A percentile compares a stretch with the other conserved stretches of the same genome.
Conservation (phyloP, 73 alveolate genomes). For the Stentor roeselii region DNA sequence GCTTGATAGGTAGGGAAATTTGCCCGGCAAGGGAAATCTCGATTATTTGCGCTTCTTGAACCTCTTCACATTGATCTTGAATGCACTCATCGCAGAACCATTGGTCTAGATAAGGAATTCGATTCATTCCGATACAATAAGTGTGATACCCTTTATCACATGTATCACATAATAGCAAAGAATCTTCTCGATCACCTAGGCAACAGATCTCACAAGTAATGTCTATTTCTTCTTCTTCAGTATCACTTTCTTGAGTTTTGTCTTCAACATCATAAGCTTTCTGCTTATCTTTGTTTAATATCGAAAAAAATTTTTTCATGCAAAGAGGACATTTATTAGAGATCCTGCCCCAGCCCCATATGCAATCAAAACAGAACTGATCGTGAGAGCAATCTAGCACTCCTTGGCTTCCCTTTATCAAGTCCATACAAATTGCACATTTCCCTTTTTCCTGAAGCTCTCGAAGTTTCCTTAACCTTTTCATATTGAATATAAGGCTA, state of each 20-base stretch:
- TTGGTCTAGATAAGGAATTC: conserved; percentile 16
- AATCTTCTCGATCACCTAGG: neutral
- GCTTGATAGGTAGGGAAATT: neutral
- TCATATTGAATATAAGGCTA: no score
- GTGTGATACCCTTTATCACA: conserved; percentile 31
- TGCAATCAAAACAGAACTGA: conserved; percentile 6
- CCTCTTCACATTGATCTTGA: neutral
- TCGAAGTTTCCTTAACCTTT: neutral
- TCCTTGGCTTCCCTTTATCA: neutral
- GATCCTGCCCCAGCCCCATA: neutral
- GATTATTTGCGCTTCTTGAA: neutral
- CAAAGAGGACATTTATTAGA: conserved; percentile 15
- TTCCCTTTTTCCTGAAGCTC: neutral
- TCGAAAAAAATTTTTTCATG: neutral
- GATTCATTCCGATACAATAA: conserved; percentile 9
- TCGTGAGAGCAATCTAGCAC: conserved; percentile 1
- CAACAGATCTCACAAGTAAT: conserved; percentile 6
- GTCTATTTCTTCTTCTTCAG: neutral
- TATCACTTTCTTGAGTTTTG: neutral
- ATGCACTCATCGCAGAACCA: conserved; percentile 23
- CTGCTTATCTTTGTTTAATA: neutral
- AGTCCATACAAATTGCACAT: conserved; percentile 1
- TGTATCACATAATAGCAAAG: conserved; percentile 23
- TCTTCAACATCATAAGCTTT: neutral
- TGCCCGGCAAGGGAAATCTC: neutral